Evolutionary conservation across 306 rosid genomes (phyloP).

Genomic region (Dalbergia oliveri): DNA sequence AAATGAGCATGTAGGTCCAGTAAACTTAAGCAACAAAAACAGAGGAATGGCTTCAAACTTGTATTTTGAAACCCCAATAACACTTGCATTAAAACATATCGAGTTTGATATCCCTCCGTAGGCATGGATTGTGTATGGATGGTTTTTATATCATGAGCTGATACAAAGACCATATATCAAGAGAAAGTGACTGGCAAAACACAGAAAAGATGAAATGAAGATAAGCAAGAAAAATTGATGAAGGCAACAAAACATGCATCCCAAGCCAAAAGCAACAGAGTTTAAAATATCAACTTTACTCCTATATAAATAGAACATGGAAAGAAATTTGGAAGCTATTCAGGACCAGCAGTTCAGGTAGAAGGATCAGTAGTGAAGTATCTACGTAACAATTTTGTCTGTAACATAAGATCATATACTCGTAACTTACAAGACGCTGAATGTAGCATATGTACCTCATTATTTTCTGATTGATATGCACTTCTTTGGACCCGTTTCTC

Average conservation of each 20-base stretch:
- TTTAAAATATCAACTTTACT: neutral
- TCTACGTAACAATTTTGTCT: neutral
- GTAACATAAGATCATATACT: slow-evolving; percentile 28
- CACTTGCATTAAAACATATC: slow-evolving; percentile 7
- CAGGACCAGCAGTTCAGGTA: neutral
- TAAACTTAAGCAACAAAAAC: slow-evolving; percentile 9
- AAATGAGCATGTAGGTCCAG: slow-evolving; percentile 29
- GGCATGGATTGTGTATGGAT: slow-evolving; percentile 2
- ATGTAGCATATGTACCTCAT: slow-evolving; percentile 61
- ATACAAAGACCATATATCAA: slow-evolving; percentile 32
- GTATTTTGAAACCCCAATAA: slow-evolving; percentile 22
- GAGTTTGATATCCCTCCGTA: neutral
- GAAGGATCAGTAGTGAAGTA: neutral
- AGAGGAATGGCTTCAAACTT: slow-evolving; percentile 15
- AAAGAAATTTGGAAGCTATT: slow-evolving; percentile 8
- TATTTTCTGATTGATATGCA: slow-evolving; percentile 76
- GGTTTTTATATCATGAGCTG: neutral
- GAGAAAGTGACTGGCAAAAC: neutral
- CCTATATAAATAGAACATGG: slow-evolving; percentile 13
- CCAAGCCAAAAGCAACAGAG: slow-evolving; percentile 23
- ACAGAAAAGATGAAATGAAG: neutral
- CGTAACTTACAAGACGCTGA: slow-evolving; percentile 11
- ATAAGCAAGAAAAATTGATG: neutral
- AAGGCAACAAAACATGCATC: slow-evolving; percentile 3
- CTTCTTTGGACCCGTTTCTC: slow-evolving; percentile 88